Evolutionary conservation across 129 eudicot species (phyloP).

Genomic region (Saussurea involucrata): DNA sequence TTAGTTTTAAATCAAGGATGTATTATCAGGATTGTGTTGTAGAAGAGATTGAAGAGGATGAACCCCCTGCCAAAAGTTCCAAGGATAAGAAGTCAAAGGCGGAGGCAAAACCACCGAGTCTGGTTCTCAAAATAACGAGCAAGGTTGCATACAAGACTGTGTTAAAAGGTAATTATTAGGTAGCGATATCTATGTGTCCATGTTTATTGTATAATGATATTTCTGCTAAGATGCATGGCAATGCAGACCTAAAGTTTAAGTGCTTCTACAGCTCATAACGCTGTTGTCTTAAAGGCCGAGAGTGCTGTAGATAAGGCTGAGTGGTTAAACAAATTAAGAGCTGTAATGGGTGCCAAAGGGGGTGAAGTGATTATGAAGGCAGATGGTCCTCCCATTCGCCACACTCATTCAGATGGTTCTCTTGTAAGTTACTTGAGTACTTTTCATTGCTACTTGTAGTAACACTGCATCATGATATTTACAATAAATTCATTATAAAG

Average conservation of each 20-base stretch:
- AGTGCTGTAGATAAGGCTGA: slow-evolving; percentile 83
- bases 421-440: slow-evolving; percentile 49
- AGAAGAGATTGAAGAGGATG: slow-evolving; percentile 91
- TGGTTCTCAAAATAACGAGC: slow-evolving; percentile 81
- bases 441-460: not conserved
- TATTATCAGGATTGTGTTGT: slow-evolving; percentile 71
- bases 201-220: not conserved
- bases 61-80: slow-evolving; percentile 84
- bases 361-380: slow-evolving; percentile 69
- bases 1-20: slow-evolving; percentile 10
- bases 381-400: slow-evolving; percentile 79
- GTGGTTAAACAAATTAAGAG: slow-evolving; percentile 78
- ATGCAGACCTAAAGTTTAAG: slow-evolving; percentile 19
- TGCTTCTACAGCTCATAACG: slow-evolving; percentile 84
- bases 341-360: slow-evolving; percentile 67
- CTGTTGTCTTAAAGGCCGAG: slow-evolving; percentile 93
- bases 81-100: slow-evolving; percentile 95
- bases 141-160: slow-evolving; percentile 94
- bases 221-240: slow-evolving; percentile 22
- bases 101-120: slow-evolving; percentile 62
- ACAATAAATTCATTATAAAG: not conserved
- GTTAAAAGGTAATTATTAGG: slow-evolving; percentile 61
- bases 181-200: not conserved
- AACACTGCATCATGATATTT: not conserved
- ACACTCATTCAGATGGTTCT: slow-evolving; percentile 92